Evolutionary conservation across 176 grass and related monocot genomes (phyloP).

Genomic region (Ensete glaucum): DNA sequence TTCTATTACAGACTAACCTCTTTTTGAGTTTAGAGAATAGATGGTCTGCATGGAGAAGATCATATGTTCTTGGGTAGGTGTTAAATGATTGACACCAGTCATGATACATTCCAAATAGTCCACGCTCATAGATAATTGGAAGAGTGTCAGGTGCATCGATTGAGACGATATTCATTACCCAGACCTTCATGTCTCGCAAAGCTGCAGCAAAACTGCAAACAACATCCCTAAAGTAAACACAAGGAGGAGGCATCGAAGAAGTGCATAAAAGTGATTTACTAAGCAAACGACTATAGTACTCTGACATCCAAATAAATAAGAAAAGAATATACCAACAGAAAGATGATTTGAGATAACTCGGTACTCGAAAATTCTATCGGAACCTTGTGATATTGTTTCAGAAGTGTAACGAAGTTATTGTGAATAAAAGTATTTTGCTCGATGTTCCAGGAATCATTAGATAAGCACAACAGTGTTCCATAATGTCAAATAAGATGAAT

Average conservation of each 20-base stretch:
- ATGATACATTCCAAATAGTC: conserved; percentile 6
- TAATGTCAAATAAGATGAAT: too few relatives aligned
- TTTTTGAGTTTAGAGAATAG: conserved; percentile 8
- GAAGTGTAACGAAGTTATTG: too few relatives aligned
- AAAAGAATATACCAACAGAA: background rate
- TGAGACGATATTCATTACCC: background rate
- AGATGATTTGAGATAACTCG: too few relatives aligned
- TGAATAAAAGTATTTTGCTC: too few relatives aligned
- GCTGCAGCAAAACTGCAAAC: conserved; percentile 8
- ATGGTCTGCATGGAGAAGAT: conserved; percentile 15
- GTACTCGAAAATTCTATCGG: too few relatives aligned
- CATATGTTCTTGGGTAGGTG: conserved; percentile 11
- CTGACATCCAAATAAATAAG: background rate
- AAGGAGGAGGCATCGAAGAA: background rate
- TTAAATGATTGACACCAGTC: conserved; percentile 10
- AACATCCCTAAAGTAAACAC: background rate
- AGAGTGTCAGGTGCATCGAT: conserved; percentile 8
- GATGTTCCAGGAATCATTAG: too few relatives aligned
- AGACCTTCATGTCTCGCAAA: conserved; percentile 12
- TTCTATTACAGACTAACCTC: background rate
- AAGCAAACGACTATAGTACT: too few relatives aligned
- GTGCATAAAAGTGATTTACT: background rate
- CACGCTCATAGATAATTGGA: conserved; percentile 1
- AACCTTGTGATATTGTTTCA: too few relatives aligned
- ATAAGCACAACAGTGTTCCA: too few relatives aligned